phyloP scores from a whole-genome alignment of 371 early-diverging fungal species.

The Mucor lusitanicus region DNA sequence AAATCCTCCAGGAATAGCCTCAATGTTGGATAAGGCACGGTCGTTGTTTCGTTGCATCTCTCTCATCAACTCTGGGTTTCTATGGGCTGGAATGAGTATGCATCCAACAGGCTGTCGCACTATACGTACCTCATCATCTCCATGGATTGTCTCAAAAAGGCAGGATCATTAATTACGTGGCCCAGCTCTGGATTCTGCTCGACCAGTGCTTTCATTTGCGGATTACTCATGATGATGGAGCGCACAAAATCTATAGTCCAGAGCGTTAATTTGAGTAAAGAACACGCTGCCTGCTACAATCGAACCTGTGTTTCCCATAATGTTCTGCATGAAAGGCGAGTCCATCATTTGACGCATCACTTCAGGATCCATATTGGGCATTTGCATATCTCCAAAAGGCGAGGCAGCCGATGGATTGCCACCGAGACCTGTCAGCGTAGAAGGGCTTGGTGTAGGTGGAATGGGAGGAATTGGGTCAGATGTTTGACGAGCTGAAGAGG shows the following conservation, averaged over 20 bases:
- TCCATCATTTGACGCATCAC: slow-evolving; percentile 56
- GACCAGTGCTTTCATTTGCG: slow-evolving; percentile 64
- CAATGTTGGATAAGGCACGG: slow-evolving; percentile 84
- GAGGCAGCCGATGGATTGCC: slow-evolving; percentile 1
- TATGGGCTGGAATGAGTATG: background rate
- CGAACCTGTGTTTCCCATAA: slow-evolving; percentile 47
- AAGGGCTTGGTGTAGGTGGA: slow-evolving; percentile 24
- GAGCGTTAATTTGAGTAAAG: background rate
- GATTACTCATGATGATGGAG: slow-evolving; percentile 74
- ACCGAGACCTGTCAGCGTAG: slow-evolving; percentile 20
- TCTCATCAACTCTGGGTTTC: slow-evolving; percentile 81
- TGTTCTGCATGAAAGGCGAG: slow-evolving; percentile 50
- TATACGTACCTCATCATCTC: slow-evolving; percentile 51
- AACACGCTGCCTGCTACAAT: background rate
- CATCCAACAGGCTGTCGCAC: no score
- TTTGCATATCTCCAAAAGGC: slow-evolving; percentile 29
- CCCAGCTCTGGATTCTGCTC: slow-evolving; percentile 83
- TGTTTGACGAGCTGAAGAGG: background rate
- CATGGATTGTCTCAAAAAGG: slow-evolving; percentile 71
- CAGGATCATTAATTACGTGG: slow-evolving; percentile 76
- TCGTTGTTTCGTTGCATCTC: slow-evolving; percentile 86
- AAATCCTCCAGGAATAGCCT: slow-evolving; percentile 83
- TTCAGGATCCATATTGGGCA: slow-evolving; percentile 47
- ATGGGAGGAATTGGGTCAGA: slow-evolving; percentile 21
- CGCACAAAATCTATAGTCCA: slow-evolving; percentile 61